A percentile compares a stretch with the other conserved stretches of the same genome.
Evolutionary conservation across 2,329 filamentous ascomycete genomes (phyloP).

Genomic region (Blumeria graminis): DNA sequence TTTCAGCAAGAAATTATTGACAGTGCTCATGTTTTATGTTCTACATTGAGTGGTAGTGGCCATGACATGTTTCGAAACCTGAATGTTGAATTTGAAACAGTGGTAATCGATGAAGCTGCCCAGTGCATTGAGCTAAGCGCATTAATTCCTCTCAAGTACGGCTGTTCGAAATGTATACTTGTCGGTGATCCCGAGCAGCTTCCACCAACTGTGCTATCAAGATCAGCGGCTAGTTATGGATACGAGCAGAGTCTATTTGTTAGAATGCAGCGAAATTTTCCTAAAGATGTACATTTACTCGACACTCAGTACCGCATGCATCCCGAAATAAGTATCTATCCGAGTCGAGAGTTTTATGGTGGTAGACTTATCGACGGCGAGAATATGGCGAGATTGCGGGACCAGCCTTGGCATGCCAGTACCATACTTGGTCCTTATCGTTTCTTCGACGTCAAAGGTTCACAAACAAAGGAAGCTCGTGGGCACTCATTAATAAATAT

Average conservation of each 20-base stretch:
- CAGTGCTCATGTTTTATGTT: conserved; percentile 76
- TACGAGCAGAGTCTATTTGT: conserved; percentile 98
- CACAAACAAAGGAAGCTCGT: conserved; percentile 55
- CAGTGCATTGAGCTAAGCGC: conserved; percentile 96
- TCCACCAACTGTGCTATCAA: conserved; percentile 84
- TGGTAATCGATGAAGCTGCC: conserved; percentile 92
- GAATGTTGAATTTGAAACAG: conserved; percentile 91
- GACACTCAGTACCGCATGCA: conserved; percentile 99
- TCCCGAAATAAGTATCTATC: conserved; percentile 80
- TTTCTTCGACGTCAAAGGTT: conserved; percentile 88
- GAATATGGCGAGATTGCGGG: conserved; percentile 54
- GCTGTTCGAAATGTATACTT: conserved; percentile 85
- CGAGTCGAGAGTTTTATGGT: conserved; percentile 82
- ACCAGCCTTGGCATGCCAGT: conserved; percentile 66
- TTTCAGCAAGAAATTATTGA: conserved; percentile 83
- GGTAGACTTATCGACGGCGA: conserved; percentile 62
- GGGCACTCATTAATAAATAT: conserved; percentile 81
- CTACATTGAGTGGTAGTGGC: conserved; percentile 81
- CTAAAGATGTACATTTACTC: conserved; percentile 72
- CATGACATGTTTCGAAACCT: conserved; percentile 94
- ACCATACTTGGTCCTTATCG: conserved; percentile 71
- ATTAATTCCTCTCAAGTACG: conserved; percentile 90
- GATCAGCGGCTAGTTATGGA: conserved; percentile 73
- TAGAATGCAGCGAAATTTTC: conserved; percentile 85
- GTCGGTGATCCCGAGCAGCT: conserved; percentile 96